Evolutionary conservation across 495 filamentous ascomycete genomes (phyloP).

Genomic region (Corynascus novoguineensis): DNA sequence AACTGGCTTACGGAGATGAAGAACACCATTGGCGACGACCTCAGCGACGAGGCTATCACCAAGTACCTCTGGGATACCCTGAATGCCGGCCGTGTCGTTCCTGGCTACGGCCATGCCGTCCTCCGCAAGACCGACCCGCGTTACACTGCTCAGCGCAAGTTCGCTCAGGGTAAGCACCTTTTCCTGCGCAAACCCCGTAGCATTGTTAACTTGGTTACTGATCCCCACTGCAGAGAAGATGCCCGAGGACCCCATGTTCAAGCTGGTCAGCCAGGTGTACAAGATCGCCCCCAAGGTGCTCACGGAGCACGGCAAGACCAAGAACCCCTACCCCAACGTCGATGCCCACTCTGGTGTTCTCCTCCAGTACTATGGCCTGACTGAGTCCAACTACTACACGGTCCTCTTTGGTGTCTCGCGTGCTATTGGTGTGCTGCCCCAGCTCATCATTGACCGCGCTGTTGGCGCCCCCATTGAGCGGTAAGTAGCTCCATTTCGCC

Average conservation of each 20-base stretch:
- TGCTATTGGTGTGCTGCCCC: slow-evolving; percentile 94
- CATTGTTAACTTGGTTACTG: slow-evolving; percentile 1
- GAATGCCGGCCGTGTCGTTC: slow-evolving; percentile 90
- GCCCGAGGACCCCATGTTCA: slow-evolving; percentile 96
- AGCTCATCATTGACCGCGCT: slow-evolving; percentile 99
- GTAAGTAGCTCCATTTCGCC: slow-evolving; percentile 20
- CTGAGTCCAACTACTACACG: slow-evolving; percentile 98
- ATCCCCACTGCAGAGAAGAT: slow-evolving; percentile 49
- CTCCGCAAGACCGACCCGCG: slow-evolving; percentile 99
- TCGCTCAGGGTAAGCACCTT: slow-evolving; percentile 67
- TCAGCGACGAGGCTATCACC: slow-evolving; percentile 91
- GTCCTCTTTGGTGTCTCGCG: slow-evolving; percentile 98
- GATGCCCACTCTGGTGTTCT: slow-evolving; percentile 88
- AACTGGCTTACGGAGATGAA: slow-evolving; percentile 99
- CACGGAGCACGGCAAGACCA: slow-evolving; percentile 99
- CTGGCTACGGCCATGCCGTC: slow-evolving; percentile 96
- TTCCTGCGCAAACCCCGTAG: not conserved
- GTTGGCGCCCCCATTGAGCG: slow-evolving; percentile 78
- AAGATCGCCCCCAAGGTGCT: slow-evolving; percentile 97
- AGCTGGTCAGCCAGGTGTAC: slow-evolving; percentile 98
- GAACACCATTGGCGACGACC: slow-evolving; percentile 84
- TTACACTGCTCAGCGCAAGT: slow-evolving; percentile 94
- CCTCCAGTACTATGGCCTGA: slow-evolving; percentile 98
- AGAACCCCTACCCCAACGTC: slow-evolving; percentile 59
- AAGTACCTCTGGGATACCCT: slow-evolving; percentile 97